These are phyloP conservation scores for Tricholoma sp. DNA, from an alignment of 768 basidiomycete species.

Conservation along the genomic window DNA sequence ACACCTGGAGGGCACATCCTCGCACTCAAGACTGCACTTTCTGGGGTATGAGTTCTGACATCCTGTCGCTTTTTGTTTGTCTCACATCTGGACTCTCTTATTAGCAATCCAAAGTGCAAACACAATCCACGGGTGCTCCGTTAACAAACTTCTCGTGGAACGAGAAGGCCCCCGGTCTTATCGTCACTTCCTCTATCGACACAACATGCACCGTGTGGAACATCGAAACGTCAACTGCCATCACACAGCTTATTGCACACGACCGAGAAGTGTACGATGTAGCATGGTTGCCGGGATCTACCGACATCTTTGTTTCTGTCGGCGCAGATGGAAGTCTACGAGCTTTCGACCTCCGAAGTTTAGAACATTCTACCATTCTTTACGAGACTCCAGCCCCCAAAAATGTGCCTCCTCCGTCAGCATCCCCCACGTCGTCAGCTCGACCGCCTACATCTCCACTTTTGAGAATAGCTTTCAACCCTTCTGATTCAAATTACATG, in stretches of 20 bases:
- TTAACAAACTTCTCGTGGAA: conserved; percentile 99
- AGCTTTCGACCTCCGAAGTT: conserved; percentile 91
- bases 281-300: conserved; percentile 95
- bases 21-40: conserved; percentile 69
- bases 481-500: conserved; percentile 90
- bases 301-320: conserved; percentile 96
- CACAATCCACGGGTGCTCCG: conserved; percentile 78
- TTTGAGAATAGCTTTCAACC: conserved; percentile 86
- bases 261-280: conserved; percentile 97
- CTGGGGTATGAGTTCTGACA: conserved; percentile 55
- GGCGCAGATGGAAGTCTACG: conserved; percentile 96
- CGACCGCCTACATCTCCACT: conserved; percentile 78
- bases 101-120: conserved; percentile 88
- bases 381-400: conserved; percentile 90
- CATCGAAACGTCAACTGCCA: conserved; percentile 86
- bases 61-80: neutral
- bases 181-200: conserved; percentile 97
- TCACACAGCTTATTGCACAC: conserved; percentile 97
- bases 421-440: conserved; percentile 53
- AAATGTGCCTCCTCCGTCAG: conserved; percentile 52
- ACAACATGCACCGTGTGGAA: conserved; percentile 99
- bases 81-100: neutral
- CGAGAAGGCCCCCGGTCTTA: conserved; percentile 80
- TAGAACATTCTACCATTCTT: conserved; percentile 97
- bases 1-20: conserved; percentile 59